Evolutionary conservation across 1,284 basidiomycete genomes (phyloP).

Genomic region (Puccinia hordei): DNA sequence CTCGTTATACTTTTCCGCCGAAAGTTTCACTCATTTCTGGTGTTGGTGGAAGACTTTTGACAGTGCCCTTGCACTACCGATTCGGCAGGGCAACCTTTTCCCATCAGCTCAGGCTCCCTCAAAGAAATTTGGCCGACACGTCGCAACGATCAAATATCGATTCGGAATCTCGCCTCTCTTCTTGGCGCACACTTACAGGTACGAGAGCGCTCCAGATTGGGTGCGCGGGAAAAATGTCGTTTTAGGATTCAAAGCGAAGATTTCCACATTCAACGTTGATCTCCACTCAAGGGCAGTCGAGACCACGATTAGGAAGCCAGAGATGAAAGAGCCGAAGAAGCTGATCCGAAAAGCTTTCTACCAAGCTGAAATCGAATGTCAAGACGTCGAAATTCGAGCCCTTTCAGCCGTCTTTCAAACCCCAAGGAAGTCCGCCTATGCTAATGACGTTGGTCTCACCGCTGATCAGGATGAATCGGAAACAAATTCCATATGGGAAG

Average conservation of each 20-base stretch:
- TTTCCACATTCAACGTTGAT: constrained; percentile 81
- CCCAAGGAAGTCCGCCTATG: constrained; percentile 64
- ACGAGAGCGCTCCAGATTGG: constrained; percentile 76
- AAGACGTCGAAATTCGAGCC: constrained; percentile 75
- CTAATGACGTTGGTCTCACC: constrained; percentile 43
- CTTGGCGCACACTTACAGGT: constrained; percentile 83
- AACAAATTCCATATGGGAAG: constrained; percentile 50
- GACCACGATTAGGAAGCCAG: constrained; percentile 61
- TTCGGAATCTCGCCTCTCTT: constrained; percentile 77
- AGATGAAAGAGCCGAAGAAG: constrained; percentile 62
- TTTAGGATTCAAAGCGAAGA: constrained; percentile 79
- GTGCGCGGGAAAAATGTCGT: constrained; percentile 74
- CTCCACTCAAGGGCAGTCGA: constrained; percentile 92
- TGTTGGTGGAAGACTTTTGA: constrained; percentile 88
- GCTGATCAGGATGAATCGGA: constrained; percentile 47
- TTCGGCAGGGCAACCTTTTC: constrained; percentile 81
- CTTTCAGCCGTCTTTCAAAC: constrained; percentile 77
- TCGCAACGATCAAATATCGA: constrained; percentile 91
- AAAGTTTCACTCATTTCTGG: constrained; percentile 86
- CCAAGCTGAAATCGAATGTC: constrained; percentile 82
- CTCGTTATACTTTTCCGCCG: constrained; percentile 83
- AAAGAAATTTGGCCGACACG: constrained; percentile 83
- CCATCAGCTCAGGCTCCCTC: constrained; percentile 72
- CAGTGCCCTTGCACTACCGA: constrained; percentile 75
- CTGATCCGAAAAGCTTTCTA: constrained; percentile 84